phyloP scores from a whole-genome alignment of 2,329 filamentous ascomycete species.

The Fusarium avenaceum region DNA sequence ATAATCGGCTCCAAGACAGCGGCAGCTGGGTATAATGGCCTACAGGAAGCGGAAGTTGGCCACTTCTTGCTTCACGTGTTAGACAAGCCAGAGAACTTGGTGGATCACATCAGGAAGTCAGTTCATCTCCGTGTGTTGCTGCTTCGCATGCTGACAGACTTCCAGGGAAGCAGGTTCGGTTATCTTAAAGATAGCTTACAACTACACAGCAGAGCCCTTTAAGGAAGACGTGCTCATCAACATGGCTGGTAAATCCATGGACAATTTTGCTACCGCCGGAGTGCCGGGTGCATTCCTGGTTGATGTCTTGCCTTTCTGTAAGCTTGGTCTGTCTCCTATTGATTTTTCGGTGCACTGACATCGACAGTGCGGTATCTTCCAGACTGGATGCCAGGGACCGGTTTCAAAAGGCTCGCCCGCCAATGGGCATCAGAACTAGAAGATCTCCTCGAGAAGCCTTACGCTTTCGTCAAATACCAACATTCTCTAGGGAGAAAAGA shows the following conservation, averaged over 20 bases:
- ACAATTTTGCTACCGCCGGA: conserved; percentile 24
- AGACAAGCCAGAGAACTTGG: conserved; percentile 54
- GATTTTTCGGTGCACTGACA: not conserved
- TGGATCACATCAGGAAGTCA: conserved; percentile 59
- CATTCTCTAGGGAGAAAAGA: conserved; percentile 17
- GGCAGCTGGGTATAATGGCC: conserved; percentile 55
- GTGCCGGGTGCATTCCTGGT: conserved; percentile 38
- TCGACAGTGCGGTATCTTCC: conserved; percentile 30
- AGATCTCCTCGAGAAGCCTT: conserved; percentile 27
- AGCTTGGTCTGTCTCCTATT: not conserved
- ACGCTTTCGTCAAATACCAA: conserved; percentile 36
- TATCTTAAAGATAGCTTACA: conserved; percentile 42
- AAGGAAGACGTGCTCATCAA: conserved; percentile 29
- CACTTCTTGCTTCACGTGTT: conserved; percentile 50
- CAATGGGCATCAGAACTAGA: conserved; percentile 22
- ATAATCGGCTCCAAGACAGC: conserved; percentile 59
- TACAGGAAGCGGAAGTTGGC: conserved; percentile 59
- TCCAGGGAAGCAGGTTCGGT: conserved; percentile 34
- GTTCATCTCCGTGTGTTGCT: conserved; percentile 8
- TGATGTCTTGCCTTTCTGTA: conserved; percentile 37
- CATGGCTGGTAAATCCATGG: conserved; percentile 38
- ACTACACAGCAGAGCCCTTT: conserved; percentile 37
- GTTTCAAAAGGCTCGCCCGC: conserved; percentile 29
- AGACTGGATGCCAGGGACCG: conserved; percentile 33
- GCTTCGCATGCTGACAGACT: not conserved